Base-by-base conservation (phyloP, 2,329 filamentous ascomycete species). In the Plectosphaerella cucumerina region DNA sequence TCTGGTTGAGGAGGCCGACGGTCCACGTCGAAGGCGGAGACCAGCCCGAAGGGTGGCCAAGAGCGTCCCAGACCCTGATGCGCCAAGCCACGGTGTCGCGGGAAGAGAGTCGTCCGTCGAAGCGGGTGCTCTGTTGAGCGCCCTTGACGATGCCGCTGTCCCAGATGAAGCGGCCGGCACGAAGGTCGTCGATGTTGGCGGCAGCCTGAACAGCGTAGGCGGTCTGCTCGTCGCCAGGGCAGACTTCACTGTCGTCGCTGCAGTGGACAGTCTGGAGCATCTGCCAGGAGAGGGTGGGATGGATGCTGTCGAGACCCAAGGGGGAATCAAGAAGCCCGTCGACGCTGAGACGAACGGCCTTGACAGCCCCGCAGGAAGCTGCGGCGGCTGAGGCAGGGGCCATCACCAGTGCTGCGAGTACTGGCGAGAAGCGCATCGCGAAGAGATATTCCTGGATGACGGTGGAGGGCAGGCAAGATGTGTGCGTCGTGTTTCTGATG, bases 201-300 rank as follows among this genome's bases (percentile, higher is more conserved):
- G 50, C 46, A 6, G 50, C 50, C 35, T 51, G 50, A 3, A 51
- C 26, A 6, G 44, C 41, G 46, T 51, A 51, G 46, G 50, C 50
- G 15, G 50, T 48, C 46, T 49, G 50, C 8, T 37, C 23, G 50
- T 51, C 50, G 50, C 45, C 50, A 3, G 46, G 50, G 50, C 50
- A 51, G 17, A 49, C 23, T 12, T 10, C 6, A 8, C 23, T 23
- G 12, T 17, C 15, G 6, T 51, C 46, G n/a, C n/a, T 35, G 39
- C 45, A 51, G 17, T 51, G 37, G 17, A 6, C 9, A 23, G 41
- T 49, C 18, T 49, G 50, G 8, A 37, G 20, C 39, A 51, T 47
- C 44, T 51, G 45, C 50, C 50, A 51, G 14, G 37, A 26, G 12
- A 52, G 46, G 14, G 49, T 51, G 21, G 49, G 44, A 35, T 37